Evolutionary conservation across 1,284 basidiomycete genomes (phyloP).

Genomic region (Fistulina hepatica): DNA sequence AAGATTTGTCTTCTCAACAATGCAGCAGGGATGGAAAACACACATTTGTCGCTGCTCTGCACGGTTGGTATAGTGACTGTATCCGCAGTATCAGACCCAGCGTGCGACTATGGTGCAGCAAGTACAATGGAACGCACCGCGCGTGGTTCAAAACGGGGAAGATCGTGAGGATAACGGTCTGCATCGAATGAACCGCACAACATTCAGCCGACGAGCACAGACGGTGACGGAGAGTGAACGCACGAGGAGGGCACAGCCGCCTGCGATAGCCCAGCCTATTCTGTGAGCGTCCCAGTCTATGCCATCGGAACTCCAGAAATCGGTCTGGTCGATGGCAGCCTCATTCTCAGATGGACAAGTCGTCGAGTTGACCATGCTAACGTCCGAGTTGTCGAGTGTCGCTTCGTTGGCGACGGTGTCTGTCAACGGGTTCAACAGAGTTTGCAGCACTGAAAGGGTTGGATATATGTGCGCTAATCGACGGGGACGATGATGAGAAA

Average conservation of each 20-base stretch:
- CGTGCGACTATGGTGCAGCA: not conserved
- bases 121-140: constrained; percentile 31
- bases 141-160: constrained; percentile 48
- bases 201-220: not conserved
- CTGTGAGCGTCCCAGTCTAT: constrained; percentile 52
- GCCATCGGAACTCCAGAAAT: constrained; percentile 45
- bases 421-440: too few species aligned
- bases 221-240: constrained; percentile 27
- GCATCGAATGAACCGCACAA: constrained; percentile 6
- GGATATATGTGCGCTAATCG: too few species aligned
- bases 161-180: constrained; percentile 54
- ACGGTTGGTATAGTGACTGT: constrained; percentile 55
- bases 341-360: constrained; percentile 46
- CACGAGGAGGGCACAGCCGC: constrained; percentile 49
- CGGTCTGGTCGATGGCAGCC: constrained; percentile 39
- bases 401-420: too few species aligned
- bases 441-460: too few species aligned
- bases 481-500: too few species aligned
- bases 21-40: constrained; percentile 16
- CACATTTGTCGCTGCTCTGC: constrained; percentile 69
- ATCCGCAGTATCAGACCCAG: not conserved
- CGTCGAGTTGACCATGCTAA: too few species aligned
- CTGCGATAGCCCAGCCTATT: constrained; percentile 68
- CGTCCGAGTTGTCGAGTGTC: too few species aligned
- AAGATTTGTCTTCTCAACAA: constrained; percentile 2